Conservation (phyloP, 495 filamentous ascomycete genomes). For the Neohortaea acidophila region DNA sequence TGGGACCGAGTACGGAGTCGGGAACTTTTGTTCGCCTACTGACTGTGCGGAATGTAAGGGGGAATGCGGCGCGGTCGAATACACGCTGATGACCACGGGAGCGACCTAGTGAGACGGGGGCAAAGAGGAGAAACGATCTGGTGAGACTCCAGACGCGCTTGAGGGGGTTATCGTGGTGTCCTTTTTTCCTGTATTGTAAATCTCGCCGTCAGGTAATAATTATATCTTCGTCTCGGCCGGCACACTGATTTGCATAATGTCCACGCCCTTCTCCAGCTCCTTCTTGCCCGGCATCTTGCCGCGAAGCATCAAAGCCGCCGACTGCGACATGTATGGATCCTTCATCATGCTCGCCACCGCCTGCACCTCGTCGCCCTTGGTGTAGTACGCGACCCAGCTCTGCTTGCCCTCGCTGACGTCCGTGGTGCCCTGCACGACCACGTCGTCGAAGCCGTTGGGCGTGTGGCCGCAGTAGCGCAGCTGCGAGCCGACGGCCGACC, state of each 20-base stretch:
- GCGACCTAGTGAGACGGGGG: too few species aligned
- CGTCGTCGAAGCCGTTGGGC: slow-evolving; percentile 61
- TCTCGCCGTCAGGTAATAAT: too few species aligned
- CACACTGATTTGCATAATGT: slow-evolving; percentile 49
- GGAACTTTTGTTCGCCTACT: too few species aligned
- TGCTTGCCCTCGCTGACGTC: slow-evolving; percentile 39
- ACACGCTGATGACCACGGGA: too few species aligned
- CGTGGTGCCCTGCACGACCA: slow-evolving; percentile 59
- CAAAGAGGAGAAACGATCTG: too few species aligned
- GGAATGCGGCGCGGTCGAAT: too few species aligned
- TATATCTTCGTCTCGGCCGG: slow-evolving; percentile 38
- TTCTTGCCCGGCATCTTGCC: slow-evolving; percentile 69
- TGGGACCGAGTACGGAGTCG: too few species aligned
- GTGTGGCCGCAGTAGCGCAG: slow-evolving; percentile 86
- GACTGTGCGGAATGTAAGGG: too few species aligned
- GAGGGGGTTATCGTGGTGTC: too few species aligned
- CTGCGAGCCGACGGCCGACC: slow-evolving; percentile 81
- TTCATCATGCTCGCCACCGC: slow-evolving; percentile 82
- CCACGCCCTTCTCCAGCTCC: slow-evolving; percentile 55
- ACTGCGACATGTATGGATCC: slow-evolving; percentile 75
- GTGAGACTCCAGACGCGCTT: too few species aligned
- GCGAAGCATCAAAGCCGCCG: slow-evolving; percentile 71
- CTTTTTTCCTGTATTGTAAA: too few species aligned
- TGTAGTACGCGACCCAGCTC: slow-evolving; percentile 82
- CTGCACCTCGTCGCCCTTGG: slow-evolving; percentile 72